Conservation (phyloP, 805 yeast genomes). For the Ogataea henricii region DNA sequence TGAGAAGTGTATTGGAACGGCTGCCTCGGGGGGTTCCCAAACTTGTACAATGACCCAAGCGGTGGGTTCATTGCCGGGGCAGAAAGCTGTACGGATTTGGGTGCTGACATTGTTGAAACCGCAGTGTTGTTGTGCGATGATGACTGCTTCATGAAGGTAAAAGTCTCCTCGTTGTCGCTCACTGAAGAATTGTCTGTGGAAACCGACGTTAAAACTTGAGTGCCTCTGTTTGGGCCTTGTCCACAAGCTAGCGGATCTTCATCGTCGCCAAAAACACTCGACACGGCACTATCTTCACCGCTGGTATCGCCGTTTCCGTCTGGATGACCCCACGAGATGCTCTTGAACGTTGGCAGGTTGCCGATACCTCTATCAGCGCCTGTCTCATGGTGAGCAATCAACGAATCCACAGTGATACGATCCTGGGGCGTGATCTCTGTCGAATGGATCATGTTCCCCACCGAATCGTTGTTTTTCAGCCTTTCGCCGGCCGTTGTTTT, state of each 20-base stretch:
- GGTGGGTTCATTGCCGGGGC: conserved; percentile 32
- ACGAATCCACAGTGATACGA: conserved; percentile 21
- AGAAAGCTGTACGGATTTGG: conserved; percentile 15
- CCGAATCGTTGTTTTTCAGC: conserved; percentile 33
- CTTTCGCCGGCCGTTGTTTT: conserved; percentile 60
- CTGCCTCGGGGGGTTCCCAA: conserved; percentile 20
- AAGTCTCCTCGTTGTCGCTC: neutral
- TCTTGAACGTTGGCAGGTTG: conserved; percentile 17
- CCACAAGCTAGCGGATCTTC: conserved; percentile 2
- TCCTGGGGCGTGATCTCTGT: conserved; percentile 25
- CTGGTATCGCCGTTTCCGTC: too few species aligned
- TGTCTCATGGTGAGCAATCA: conserved; percentile 19
- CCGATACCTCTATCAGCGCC: neutral
- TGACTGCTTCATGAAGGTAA: neutral
- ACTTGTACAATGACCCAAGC: conserved; percentile 30
- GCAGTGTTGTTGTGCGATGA: too few species aligned
- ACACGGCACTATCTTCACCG: neutral
- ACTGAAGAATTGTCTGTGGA: conserved; percentile 1
- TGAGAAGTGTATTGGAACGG: conserved; percentile 57
- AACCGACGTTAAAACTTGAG: conserved; percentile 12
- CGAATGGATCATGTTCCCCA: conserved; percentile 26
- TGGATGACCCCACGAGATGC: conserved; percentile 18
- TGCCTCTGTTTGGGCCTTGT: conserved; percentile 3
- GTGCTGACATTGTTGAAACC: neutral
- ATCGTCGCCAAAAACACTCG: conserved; percentile 7